phyloP scores from a whole-genome alignment of 768 basidiomycete species.

The Russula sp. region DNA sequence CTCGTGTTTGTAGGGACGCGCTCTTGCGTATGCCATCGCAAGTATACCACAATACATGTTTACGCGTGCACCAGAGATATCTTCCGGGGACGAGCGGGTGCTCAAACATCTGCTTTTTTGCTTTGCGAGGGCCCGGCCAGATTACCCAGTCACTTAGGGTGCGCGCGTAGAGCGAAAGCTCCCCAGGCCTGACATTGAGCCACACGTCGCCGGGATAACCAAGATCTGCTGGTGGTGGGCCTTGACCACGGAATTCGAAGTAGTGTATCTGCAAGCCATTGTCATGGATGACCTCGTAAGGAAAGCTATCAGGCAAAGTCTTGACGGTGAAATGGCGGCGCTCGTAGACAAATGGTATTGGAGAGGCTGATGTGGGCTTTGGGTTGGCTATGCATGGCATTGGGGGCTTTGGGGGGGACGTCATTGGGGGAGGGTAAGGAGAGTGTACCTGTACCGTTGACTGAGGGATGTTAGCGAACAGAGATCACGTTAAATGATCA shows the following conservation, averaged over 20 bases:
- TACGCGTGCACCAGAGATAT: slow-evolving; percentile 26
- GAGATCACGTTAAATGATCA: slow-evolving; percentile 16
- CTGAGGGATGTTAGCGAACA: not conserved
- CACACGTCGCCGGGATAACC: slow-evolving; percentile 28
- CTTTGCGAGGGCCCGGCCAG: slow-evolving; percentile 26
- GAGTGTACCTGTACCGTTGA: not conserved
- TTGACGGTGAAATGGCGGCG: slow-evolving; percentile 25
- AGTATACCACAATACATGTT: slow-evolving; percentile 25
- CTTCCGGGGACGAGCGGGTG: slow-evolving; percentile 24
- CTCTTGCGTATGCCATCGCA: slow-evolving; percentile 26
- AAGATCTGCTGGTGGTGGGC: slow-evolving; percentile 27
- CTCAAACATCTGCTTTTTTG: slow-evolving; percentile 26
- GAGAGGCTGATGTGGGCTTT: slow-evolving; percentile 22
- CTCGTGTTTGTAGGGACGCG: slow-evolving; percentile 24
- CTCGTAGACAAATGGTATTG: slow-evolving; percentile 20
- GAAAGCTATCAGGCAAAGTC: slow-evolving; percentile 22
- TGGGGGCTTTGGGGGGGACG: slow-evolving; percentile 18
- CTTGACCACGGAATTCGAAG: slow-evolving; percentile 28
- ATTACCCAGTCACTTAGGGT: slow-evolving; percentile 20
- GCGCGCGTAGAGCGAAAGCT: slow-evolving; percentile 23
- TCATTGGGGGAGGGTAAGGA: slow-evolving; percentile 7
- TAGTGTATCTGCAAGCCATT: slow-evolving; percentile 27
- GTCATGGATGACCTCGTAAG: slow-evolving; percentile 23
- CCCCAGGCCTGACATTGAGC: slow-evolving; percentile 23
- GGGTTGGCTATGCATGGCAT: slow-evolving; percentile 24